Percentiles rank a stretch among this genome's conserved stretches.
Conservation (phyloP, 345 rosid species). For the Eutrema japonicum region DNA sequence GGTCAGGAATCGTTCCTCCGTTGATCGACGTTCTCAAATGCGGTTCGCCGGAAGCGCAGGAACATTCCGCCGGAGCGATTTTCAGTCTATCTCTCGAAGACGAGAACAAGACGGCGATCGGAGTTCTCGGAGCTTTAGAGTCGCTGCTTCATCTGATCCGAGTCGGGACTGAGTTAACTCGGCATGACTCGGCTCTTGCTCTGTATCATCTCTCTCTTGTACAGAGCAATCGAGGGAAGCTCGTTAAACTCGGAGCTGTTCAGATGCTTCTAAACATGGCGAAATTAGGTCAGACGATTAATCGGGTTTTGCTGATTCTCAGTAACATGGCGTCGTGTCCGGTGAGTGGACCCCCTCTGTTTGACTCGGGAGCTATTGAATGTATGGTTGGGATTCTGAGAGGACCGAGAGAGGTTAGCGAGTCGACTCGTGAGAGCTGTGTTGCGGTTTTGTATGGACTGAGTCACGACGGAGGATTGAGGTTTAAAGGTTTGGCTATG, state of each 20-base stretch:
- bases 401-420: slow-evolving; percentile 44
- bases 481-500: slow-evolving; percentile 76
- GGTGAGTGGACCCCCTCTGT: slow-evolving; percentile 62
- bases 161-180: slow-evolving; percentile 63
- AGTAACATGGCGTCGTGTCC: slow-evolving; percentile 60
- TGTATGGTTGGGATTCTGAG: slow-evolving; percentile 59
- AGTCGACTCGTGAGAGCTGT: slow-evolving; percentile 63
- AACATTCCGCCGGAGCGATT: slow-evolving; percentile 77
- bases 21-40: slow-evolving; percentile 69
- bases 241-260: slow-evolving; percentile 70
- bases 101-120: slow-evolving; percentile 80
- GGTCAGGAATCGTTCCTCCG: slow-evolving; percentile 79
- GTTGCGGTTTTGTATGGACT: slow-evolving; percentile 62
- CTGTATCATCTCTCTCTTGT: slow-evolving; percentile 79
- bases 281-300: slow-evolving; percentile 56
- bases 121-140: slow-evolving; percentile 80
- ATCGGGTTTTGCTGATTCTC: slow-evolving; percentile 58
- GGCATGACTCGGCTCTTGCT: slow-evolving; percentile 80
- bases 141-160: slow-evolving; percentile 70
- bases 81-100: slow-evolving; percentile 85
- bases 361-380: slow-evolving; percentile 83
- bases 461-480: slow-evolving; percentile 67
- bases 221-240: slow-evolving; percentile 65
- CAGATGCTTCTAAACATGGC: slow-evolving; percentile 58
- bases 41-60: slow-evolving; percentile 74